Base-by-base conservation (phyloP, 441 rosid species). In the Bruguiera hainesii region DNA sequence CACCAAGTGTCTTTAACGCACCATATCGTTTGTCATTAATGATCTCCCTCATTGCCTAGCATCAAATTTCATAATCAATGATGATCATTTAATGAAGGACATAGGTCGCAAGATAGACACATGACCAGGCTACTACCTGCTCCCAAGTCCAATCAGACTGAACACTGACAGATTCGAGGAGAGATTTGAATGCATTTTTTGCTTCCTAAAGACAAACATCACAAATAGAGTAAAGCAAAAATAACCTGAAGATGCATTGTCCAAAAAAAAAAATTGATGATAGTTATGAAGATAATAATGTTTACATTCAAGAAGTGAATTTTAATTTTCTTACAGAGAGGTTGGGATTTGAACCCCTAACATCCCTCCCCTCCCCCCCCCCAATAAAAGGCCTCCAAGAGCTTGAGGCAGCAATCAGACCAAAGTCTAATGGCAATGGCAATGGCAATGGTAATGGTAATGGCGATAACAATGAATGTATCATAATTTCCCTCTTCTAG, bases 121-220 rank as follows among this genome's bases (percentile, higher is more conserved):
- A 65, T 46, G 57, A 58, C 50, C 42, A 49, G 23, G 68, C 62
- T 84, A 94, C 98, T 86, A 94, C 98, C 98, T 95, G 99, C 80
- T 95, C 99, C 99, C 99, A 95, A 37, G 95, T 90, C 98, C 97
- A 95, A 75, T 95, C 99, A 55, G 97, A 86, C 68, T 82, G 95
- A 71, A 95, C 96, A 67, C 87, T 89, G 57, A 80, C 89, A 60
- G 93, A 89, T 75, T 95, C 97, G 70, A 95, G 81, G 64, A 95
- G 98, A 64, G 86, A 81, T 83, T 95, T 95, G 80, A 95, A 95
- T 73, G 97, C 95, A 87, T 83, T 90, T 84, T 86, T 95, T 30
- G 99, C 98, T 80, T 95, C 99, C 98, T 94, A 64, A 35, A 78
- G 48, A 66, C 50, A 37, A 8, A 20, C 9, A 55, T 23, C 13